phyloP scores from a whole-genome alignment of 805 yeast species.

The Teunomyces panamensis region DNA sequence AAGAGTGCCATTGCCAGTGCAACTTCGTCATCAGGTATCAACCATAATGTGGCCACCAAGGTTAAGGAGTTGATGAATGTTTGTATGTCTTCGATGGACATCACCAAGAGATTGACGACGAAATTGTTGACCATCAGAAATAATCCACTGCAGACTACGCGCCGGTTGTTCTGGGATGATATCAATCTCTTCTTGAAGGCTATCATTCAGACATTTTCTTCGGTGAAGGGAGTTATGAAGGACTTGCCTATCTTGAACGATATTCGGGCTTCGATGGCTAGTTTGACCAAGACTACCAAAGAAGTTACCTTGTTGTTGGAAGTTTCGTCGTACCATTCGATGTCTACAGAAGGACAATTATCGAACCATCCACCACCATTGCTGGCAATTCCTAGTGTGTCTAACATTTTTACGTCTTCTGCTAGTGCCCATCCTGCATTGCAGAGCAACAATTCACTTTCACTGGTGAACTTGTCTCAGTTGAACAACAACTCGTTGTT shows the following conservation, averaged over 20 bases:
- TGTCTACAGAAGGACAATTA: slow-evolving; percentile 19
- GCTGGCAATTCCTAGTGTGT: slow-evolving; percentile 29
- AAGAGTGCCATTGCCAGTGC: slow-evolving; percentile 57
- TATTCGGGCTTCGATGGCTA: slow-evolving; percentile 74
- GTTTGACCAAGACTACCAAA: slow-evolving; percentile 82
- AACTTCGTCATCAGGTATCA: slow-evolving; percentile 17
- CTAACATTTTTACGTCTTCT: slow-evolving; percentile 34
- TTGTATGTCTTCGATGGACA: slow-evolving; percentile 79
- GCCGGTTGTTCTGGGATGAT: slow-evolving; percentile 78
- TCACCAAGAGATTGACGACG: slow-evolving; percentile 61
- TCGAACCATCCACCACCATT: slow-evolving; percentile 21
- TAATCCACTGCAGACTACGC: slow-evolving; percentile 48
- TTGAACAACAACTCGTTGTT: slow-evolving; percentile 4
- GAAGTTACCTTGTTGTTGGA: slow-evolving; percentile 88
- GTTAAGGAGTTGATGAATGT: slow-evolving; percentile 75
- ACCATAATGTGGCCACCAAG: slow-evolving; percentile 51
- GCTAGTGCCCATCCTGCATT: slow-evolving; percentile 23
- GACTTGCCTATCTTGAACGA: slow-evolving; percentile 80
- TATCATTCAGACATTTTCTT: slow-evolving; percentile 76
- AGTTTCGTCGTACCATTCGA: slow-evolving; percentile 32
- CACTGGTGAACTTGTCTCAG: slow-evolving; percentile 14
- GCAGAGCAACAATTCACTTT: slow-evolving; percentile 8
- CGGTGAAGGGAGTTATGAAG: slow-evolving; percentile 76
- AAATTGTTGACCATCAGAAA: slow-evolving; percentile 51
- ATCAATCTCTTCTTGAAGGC: slow-evolving; percentile 79